Percentiles rank a stretch among this genome's conserved stretches.
Conservation (phyloP, 441 rosid species). For the Pelargonium fulgidum region DNA sequence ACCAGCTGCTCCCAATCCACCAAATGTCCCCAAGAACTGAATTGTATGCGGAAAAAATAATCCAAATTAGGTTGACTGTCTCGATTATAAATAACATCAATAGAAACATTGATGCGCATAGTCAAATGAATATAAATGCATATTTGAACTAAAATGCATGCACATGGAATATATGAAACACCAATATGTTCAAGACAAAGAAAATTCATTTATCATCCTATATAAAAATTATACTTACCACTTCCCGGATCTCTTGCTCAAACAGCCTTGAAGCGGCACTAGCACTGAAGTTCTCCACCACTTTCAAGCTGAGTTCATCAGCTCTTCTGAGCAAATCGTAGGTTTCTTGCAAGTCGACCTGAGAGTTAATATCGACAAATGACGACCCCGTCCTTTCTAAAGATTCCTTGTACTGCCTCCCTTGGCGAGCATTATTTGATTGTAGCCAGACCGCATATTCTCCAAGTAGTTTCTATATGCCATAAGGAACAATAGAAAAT, state of each 20-base stretch:
- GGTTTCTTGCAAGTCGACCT: slow-evolving; percentile 33
- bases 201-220: not conserved
- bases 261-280: slow-evolving; percentile 52
- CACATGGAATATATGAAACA: too few species aligned
- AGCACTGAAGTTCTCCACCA: slow-evolving; percentile 49
- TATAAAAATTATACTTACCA: slow-evolving; percentile 45
- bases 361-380: slow-evolving; percentile 31
- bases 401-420: slow-evolving; percentile 53
- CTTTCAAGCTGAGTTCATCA: slow-evolving; percentile 52
- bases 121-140: too few species aligned
- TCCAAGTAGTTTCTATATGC: slow-evolving; percentile 53
- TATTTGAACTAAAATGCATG: too few species aligned
- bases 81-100: not conserved
- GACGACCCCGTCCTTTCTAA: slow-evolving; percentile 70
- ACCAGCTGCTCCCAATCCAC: slow-evolving; percentile 88
- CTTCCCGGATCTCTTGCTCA: slow-evolving; percentile 72
- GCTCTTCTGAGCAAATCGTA: slow-evolving; percentile 39
- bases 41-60: slow-evolving; percentile 19
- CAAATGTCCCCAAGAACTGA: slow-evolving; percentile 74
- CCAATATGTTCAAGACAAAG: not conserved
- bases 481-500: slow-evolving; percentile 19
- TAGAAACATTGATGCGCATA: too few species aligned
- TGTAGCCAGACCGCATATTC: slow-evolving; percentile 64
- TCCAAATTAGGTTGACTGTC: slow-evolving; percentile 16
- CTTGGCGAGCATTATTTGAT: slow-evolving; percentile 54